Percentiles rank a stretch among this genome's conserved stretches.
These are phyloP conservation scores for Hyaloscypha variabilis DNA, from an alignment of 495 filamentous ascomycete species.

Conservation along the genomic window DNA sequence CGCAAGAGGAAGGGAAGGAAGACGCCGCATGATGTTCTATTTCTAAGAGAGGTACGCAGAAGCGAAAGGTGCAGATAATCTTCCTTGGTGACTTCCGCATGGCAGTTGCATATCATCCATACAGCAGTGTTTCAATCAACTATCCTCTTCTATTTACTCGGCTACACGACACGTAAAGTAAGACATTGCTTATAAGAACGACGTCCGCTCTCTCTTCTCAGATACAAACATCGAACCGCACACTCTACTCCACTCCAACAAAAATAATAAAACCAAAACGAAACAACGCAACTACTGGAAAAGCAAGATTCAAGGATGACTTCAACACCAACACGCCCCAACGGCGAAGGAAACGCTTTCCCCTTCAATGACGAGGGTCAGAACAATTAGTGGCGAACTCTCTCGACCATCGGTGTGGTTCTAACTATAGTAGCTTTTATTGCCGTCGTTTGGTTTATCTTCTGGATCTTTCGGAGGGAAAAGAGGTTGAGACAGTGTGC, in stretches of 20 bases:
- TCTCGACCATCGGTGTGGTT: background rate
- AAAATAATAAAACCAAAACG: background rate
- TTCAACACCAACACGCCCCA: background rate
- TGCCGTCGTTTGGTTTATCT: background rate
- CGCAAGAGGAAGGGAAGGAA: background rate
- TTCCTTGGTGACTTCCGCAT: background rate
- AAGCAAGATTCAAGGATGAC: background rate
- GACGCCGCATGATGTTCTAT: background rate
- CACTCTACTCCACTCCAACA: background rate
- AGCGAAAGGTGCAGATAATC: background rate
- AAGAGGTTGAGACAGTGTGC: background rate
- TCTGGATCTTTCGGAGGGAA: background rate
- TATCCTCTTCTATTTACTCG: background rate
- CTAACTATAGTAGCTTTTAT: background rate
- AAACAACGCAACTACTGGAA: no score
- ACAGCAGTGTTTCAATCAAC: background rate
- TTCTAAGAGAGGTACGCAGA: background rate
- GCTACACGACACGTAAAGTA: background rate
- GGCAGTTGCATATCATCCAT: background rate
- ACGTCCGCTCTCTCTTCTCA: background rate
- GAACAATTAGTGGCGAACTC: background rate
- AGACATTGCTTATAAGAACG: background rate
- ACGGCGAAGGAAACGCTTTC: background rate
- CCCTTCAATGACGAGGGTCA: background rate
- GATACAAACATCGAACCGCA: background rate